Evolutionary conservation across 2,329 filamentous ascomycete genomes (phyloP).

Genomic region (Shiraia sp.): DNA sequence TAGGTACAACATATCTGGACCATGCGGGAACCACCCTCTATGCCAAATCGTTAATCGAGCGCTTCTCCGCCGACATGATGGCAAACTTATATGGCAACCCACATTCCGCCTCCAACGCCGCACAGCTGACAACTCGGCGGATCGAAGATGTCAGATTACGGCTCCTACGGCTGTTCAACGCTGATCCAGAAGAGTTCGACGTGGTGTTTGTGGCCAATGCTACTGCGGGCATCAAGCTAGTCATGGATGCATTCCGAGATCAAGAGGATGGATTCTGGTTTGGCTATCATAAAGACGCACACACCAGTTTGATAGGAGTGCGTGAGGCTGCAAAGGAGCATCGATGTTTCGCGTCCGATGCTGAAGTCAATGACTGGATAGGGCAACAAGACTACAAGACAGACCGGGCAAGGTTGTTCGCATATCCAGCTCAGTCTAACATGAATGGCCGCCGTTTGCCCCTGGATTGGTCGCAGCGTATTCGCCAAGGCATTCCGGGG

Average conservation of each 20-base stretch:
- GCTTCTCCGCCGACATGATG: constrained; percentile 78
- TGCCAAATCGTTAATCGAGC: constrained; percentile 77
- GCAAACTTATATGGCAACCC: constrained; percentile 85
- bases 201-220: constrained; percentile 91
- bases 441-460: constrained; percentile 82
- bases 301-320: constrained; percentile 85
- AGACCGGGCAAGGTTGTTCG: constrained; percentile 60
- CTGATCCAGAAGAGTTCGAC: constrained; percentile 80
- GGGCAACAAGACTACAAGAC: constrained; percentile 28
- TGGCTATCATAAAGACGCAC: constrained; percentile 79
- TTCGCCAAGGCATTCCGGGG: constrained; percentile 48
- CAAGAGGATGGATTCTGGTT: constrained; percentile 75
- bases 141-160: constrained; percentile 76
- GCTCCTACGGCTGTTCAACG: constrained; percentile 76
- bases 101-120: constrained; percentile 82
- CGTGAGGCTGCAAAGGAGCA: constrained; percentile 69
- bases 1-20: constrained; percentile 83
- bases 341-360: constrained; percentile 67
- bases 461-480: constrained; percentile 63
- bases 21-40: constrained; percentile 92
- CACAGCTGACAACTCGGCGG: constrained; percentile 72
- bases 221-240: constrained; percentile 86
- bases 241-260: constrained; percentile 75
- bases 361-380: constrained; percentile 69
- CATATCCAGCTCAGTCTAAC: constrained; percentile 90